Base-by-base conservation (phyloP, 208 protist species). In the Trypanosoma cruzi region DNA sequence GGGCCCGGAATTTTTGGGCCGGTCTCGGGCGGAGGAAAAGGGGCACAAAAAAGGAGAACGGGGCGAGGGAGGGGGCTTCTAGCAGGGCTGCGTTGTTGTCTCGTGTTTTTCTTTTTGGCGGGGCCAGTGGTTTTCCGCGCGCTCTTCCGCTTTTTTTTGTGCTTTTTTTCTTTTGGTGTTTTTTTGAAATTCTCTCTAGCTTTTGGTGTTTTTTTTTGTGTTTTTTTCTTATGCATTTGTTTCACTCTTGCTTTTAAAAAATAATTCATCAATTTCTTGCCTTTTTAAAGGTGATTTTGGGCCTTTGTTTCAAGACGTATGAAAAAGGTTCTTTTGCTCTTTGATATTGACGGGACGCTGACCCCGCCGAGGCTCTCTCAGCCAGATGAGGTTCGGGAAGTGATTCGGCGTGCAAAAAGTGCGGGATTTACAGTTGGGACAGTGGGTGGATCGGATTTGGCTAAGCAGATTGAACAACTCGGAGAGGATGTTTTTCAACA, bases 371-470 rank as follows among this genome's bases (percentile, higher is more conserved):
- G 92, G 34, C 89, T 93, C 71, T 44, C 44, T 10, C 84, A 92
- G 56, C 91, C 90, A 0, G 42, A 71, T 28, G 96, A 99, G 48
- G 98, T 99, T 89, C 83, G 83, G 46, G 75, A 88, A 16, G 80
- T 89, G 18, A 68, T 99, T 18, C 53, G 64, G 24, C 68, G 92
- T 53, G 79, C 98, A 26, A 89, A 90, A 37, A 77, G 69, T 13
- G 89, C 90, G 49, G 91, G 93, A 42, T 96, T 97, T 69, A 72
- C 73, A 29, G 75, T 99, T 13, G 99, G 98, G 63, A 89, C 99
- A 46, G 99, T 99, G 28, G 99, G 99, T 64, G 99, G 99, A 54
- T 99, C 97, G 22, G 98, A 99, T 84, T 84, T 99, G 24, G 42
- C 34, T 2, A 99, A 99, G 86, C 98, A 99, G 75, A 54, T 91